Percentiles rank a stretch among this genome's conserved stretches.
Evolutionary conservation across 192 early-diverging fungal genomes (phyloP).

Genomic region (Backusella macrospora): DNA sequence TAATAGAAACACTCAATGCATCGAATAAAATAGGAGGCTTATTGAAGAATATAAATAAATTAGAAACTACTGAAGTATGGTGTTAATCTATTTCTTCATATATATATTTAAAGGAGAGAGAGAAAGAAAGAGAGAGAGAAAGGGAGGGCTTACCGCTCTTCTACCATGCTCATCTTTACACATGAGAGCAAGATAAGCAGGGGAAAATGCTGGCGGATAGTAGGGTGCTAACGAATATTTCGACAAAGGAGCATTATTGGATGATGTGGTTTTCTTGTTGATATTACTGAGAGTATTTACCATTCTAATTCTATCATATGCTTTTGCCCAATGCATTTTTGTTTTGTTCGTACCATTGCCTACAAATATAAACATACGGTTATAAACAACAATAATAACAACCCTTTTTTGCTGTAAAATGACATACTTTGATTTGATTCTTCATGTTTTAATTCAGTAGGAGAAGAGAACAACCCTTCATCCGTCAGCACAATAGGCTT

Average conservation of each 20-base stretch:
- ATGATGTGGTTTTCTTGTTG: slow-evolving; percentile 44
- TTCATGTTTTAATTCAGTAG: not conserved
- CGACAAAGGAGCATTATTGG: slow-evolving; percentile 11
- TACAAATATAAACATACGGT: not conserved
- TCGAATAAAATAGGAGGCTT: slow-evolving; percentile 45
- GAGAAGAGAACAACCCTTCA: not conserved
- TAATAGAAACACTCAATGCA: slow-evolving; percentile 23
- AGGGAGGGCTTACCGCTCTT: slow-evolving; percentile 23
- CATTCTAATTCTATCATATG: slow-evolving; percentile 26
- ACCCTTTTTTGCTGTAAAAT: too few relatives aligned
- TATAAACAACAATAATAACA: not conserved
- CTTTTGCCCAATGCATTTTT: slow-evolving; percentile 27
- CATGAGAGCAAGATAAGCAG: slow-evolving; percentile 22
- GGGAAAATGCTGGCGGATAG: slow-evolving; percentile 36
- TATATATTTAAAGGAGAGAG: not conserved
- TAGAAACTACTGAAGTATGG: too few relatives aligned
- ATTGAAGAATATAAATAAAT: too few relatives aligned
- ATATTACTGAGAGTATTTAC: slow-evolving; percentile 34
- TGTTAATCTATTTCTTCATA: too few relatives aligned
- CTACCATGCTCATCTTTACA: slow-evolving; percentile 36
- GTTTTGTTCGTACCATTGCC: slow-evolving; percentile 8
- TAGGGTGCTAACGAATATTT: slow-evolving; percentile 37
- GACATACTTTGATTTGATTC: not conserved
- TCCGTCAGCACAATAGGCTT: not conserved
- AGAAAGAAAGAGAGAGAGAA: not conserved